These are phyloP conservation scores for Juglanconis juglandina DNA, from an alignment of 2,329 filamentous ascomycete genomes.

Conservation along the genomic window DNA sequence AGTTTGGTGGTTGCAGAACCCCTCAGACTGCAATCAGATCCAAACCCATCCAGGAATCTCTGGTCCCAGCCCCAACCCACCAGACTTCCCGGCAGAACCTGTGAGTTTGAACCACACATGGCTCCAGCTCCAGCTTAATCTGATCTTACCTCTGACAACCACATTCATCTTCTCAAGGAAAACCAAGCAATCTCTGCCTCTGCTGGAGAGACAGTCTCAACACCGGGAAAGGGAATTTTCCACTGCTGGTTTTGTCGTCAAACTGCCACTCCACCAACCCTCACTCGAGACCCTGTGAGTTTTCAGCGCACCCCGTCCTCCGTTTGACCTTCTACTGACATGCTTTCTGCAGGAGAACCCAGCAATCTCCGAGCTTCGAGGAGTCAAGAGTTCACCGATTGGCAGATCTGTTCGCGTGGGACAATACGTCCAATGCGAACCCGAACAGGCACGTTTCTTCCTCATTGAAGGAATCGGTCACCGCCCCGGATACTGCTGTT, in stretches of 20 bases:
- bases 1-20: background rate
- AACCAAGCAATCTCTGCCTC: background rate
- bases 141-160: background rate
- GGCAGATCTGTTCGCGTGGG: background rate
- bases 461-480: background rate
- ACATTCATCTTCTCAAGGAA: background rate
- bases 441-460: background rate
- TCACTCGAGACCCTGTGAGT: background rate
- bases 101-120: background rate
- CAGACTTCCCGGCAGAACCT: background rate
- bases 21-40: background rate
- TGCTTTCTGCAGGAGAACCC: background rate
- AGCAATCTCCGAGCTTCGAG: background rate
- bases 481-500: background rate
- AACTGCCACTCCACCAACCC: background rate
- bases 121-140: background rate
- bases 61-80: background rate
- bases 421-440: background rate
- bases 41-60: background rate
- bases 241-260: background rate
- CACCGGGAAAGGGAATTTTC: background rate
- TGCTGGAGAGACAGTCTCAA: background rate
- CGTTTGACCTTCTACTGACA: background rate
- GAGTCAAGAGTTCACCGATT: background rate
- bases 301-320: background rate